phyloP scores from a whole-genome alignment of 2,329 filamentous ascomycete genomes.

The Sporothrix mexicana region DNA sequence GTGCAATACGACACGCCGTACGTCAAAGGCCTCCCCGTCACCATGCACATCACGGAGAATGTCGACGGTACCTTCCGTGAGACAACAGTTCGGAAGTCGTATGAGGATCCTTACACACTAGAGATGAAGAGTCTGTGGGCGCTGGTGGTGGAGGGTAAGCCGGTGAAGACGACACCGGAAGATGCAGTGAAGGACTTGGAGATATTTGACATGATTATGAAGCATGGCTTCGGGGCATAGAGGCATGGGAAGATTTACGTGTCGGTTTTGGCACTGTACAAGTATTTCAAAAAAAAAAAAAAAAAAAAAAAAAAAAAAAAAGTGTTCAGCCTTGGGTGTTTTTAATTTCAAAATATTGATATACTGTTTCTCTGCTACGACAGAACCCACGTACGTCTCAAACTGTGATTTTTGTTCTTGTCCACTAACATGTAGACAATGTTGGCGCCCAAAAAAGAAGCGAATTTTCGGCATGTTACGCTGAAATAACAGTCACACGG shows the following conservation, averaged over 20 bases:
- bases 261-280: not conserved
- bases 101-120: too few species aligned
- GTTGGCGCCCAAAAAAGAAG: too few species aligned
- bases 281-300: too few species aligned
- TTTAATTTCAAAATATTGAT: not conserved
- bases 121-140: not conserved
- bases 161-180: not conserved
- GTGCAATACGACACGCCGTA: too few species aligned
- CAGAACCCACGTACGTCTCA: too few species aligned
- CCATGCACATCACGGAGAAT: too few species aligned
- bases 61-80: too few species aligned
- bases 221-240: not conserved
- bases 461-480: not conserved
- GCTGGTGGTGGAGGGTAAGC: not conserved
- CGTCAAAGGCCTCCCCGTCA: too few species aligned
- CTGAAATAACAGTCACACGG: not conserved
- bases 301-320: too few species aligned
- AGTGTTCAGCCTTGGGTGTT: not conserved
- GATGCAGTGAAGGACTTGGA: not conserved
- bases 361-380: not conserved
- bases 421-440: too few species aligned
- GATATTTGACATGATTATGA: not conserved
- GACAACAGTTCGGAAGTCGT: too few species aligned
- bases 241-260: not conserved
- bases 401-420: too few species aligned